Evolutionary conservation across 2,329 filamentous ascomycete genomes (phyloP), one percentile per base, ranked within the genome.

Genomic region (Cordyceps farinosa): DNA sequence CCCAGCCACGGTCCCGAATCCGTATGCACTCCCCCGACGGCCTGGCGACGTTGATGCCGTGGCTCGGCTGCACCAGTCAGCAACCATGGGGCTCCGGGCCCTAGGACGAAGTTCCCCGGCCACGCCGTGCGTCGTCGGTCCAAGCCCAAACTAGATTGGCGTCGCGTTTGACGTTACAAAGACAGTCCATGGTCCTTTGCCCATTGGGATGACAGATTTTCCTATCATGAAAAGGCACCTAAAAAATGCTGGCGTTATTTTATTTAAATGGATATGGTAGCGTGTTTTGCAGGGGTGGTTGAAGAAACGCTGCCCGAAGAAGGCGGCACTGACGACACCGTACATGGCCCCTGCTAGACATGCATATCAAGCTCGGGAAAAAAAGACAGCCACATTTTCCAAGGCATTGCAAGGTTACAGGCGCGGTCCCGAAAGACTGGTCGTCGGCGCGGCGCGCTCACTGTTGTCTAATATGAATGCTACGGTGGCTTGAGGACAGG

Each of bases 351-450:
- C 34, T 40, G 56, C 27, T 40, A 40, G 56, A 50, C 56, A 59
- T 50, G 56, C 45, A 59, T 48, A 11, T 45, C 6, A 30, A 50
- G 36, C 11, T 13, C n/a, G 9, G 34, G 27, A 30, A 13, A 30
- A 22, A 40, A 27, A 6, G 13, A 48, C 32, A 29, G 32, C 56
- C 44, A 50, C 44, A 17, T 40, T 50, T 40, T 34, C 13, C 44
- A 29, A 50, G 3, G 27, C 27, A n/a, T 10, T 36, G 42, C 45
- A 47, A 42, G 56, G 45, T 59, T 60, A 29, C 36, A 52, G 34
- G 57, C 57, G 57, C 36, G 57, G 48, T 44, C 30, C 58, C 58
- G 57, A 60, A 60, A 51, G 57, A 30, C 27, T 52, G 57, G 58
- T 50, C n/a, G 30, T 44, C 11, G 48, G 42, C 38, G 55, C 55